Evolutionary conservation across 2,329 filamentous ascomycete species (phyloP), one percentile per base, ranked within the genome.

Genomic region (Colletotrichum limetticola): DNA sequence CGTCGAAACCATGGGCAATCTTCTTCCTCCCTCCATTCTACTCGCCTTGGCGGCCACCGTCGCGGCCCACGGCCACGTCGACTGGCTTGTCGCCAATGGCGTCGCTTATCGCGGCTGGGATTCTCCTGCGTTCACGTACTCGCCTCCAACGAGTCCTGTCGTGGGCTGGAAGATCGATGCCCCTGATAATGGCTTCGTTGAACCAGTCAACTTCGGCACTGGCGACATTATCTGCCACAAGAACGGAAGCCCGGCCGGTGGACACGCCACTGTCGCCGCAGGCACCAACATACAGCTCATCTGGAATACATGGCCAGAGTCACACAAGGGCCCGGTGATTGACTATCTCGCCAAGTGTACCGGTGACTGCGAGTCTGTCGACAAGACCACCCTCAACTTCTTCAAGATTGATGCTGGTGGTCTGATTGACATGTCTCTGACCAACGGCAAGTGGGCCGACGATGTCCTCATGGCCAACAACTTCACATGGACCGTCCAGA

Each of bases 281-380:
- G 92, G 92, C 72, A 83, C 85, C 75, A 85, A 84, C 12, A 80
- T 93, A 74, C 83, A 88, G 74, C 82, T 94, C 60, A 85, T 90
- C 76, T 93, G 91, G 92, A 89, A 86, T 69, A 84, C 84, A n/a
- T 93, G 91, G 92, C 91, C 91, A 16, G 85, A 88, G 8, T 88
- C 85, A 69, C 87, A 94, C 83, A 86, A 91, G 76, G 90, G 90
- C 3, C 90, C 90, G 16, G 86, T 91, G 75, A 85, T 91, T 75
- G 87, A 87, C 78, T 91, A 91, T 82, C 82, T 92, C 35, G 90
- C 90, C 68, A 85, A 85, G 76, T 89, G 87, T 80, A 67, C 24
- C 61, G 85, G 84, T 5, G 86, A 90, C 78, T 91, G 88, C 78
- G 82, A 85, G 49, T 81, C 81, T 3, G 86, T 87, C 68, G 85